phyloP scores from a whole-genome alignment of 306 rosid genomes.

The Vachellia collinsii region DNA sequence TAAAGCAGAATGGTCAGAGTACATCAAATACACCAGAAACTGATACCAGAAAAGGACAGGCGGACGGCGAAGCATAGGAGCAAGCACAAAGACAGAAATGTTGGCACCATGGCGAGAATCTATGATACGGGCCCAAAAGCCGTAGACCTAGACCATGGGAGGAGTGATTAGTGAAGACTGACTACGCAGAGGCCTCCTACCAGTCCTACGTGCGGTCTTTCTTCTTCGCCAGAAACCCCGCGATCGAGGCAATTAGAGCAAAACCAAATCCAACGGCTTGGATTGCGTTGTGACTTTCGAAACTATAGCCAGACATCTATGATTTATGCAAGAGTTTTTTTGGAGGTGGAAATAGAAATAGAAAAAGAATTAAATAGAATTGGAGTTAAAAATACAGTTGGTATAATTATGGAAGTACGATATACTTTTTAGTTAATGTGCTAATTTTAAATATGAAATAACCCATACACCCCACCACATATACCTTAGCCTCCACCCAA shows the following conservation, averaged over 20 bases:
- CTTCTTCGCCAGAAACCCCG: constrained; percentile 16
- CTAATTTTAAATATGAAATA: no score
- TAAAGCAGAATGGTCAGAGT: background rate
- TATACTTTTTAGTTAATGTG: no score
- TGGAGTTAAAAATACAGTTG: no score
- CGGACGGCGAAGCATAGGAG: constrained; percentile 45
- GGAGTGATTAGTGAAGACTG: background rate
- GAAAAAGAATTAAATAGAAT: no score
- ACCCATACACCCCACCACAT: no score
- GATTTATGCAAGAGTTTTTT: no score
- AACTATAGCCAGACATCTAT: no score
- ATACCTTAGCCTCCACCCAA: no score
- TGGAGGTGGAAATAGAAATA: no score
- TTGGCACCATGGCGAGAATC: constrained; percentile 58
- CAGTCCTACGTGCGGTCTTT: background rate
- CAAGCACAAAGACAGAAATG: constrained; percentile 38
- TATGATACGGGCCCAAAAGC: constrained; percentile 20
- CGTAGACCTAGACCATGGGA: constrained; percentile 23
- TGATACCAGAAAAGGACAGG: constrained; percentile 58
- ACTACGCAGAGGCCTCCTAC: background rate
- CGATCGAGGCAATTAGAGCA: constrained; percentile 13
- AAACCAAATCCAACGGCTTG: constrained; percentile 7
- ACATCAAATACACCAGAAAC: background rate
- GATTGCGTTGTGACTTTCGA: background rate
- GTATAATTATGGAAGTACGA: no score